Percentiles rank a stretch among this genome's conserved stretches.
Conservation (phyloP, 1,284 basidiomycete genomes). For the Cutaneotrichosporon sp. region DNA sequence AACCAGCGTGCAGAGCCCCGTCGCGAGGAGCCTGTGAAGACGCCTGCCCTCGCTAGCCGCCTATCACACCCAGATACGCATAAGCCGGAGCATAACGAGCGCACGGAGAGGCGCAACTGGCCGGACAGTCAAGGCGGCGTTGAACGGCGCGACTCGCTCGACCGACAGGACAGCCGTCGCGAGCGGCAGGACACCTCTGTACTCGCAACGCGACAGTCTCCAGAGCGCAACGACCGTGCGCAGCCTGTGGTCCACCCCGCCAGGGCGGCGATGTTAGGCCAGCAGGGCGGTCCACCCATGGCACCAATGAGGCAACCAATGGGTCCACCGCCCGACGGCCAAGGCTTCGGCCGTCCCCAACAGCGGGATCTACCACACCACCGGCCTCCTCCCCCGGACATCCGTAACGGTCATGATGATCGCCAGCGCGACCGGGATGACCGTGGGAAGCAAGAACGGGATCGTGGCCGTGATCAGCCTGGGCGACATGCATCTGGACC, state of each 20-base stretch:
- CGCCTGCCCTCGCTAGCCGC: neutral
- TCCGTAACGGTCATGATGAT: neutral
- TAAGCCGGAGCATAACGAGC: no score
- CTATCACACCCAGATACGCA: no score
- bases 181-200: neutral
- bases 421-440: neutral
- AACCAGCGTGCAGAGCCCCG: no score
- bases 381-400: no score
- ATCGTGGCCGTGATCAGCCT: neutral
- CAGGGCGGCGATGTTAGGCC: neutral
- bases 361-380: no score
- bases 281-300: neutral
- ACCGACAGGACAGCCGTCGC: neutral
- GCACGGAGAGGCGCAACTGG: no score
- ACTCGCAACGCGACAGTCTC: no score
- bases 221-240: slow-evolving; percentile 1
- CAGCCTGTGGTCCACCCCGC: neutral
- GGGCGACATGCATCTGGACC: neutral
- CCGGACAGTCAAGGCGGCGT: no score
- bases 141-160: neutral
- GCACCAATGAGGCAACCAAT: slow-evolving; percentile 4
- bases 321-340: neutral
- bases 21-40: no score
- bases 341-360: slow-evolving; percentile 4
- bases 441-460: neutral